phyloP scores from a whole-genome alignment of 2,329 filamentous ascomycete species.

The Botrytis byssoidea region DNA sequence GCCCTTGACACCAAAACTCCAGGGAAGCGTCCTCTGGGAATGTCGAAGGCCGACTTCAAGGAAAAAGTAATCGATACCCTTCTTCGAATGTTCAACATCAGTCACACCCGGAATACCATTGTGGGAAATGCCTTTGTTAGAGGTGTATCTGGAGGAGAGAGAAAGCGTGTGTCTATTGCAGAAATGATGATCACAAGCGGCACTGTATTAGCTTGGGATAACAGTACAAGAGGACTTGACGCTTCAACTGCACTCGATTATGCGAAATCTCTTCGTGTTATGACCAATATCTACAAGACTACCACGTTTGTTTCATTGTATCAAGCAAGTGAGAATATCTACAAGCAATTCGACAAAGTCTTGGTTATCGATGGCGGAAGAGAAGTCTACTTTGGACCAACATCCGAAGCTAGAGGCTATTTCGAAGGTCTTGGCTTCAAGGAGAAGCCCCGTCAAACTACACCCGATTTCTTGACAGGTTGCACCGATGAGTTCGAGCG shows the following conservation, averaged over 20 bases:
- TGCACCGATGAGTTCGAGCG: conserved; percentile 70
- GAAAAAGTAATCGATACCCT: conserved; percentile 70
- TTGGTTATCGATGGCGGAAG: conserved; percentile 72
- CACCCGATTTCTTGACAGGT: conserved; percentile 74
- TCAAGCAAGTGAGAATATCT: conserved; percentile 68
- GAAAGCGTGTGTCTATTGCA: conserved; percentile 76
- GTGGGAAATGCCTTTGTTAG: conserved; percentile 81
- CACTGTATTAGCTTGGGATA: conserved; percentile 76
- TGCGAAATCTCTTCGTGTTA: conserved; percentile 65
- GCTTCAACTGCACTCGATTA: conserved; percentile 78
- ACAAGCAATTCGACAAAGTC: conserved; percentile 76
- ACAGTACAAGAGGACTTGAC: conserved; percentile 76
- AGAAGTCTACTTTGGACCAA: conserved; percentile 64
- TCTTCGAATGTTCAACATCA: conserved; percentile 91
- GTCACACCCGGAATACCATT: conserved; percentile 80
- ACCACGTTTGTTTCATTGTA: conserved; percentile 69
- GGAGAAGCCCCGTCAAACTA: conserved; percentile 58
- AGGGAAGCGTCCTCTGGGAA: conserved; percentile 71
- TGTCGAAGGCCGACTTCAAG: conserved; percentile 74
- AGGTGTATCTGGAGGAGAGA: conserved; percentile 67
- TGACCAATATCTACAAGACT: conserved; percentile 73
- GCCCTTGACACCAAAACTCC: conserved; percentile 83
- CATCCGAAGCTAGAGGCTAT: conserved; percentile 60
- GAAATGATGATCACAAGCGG: conserved; percentile 74
- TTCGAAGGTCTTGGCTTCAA: conserved; percentile 65